A percentile compares a stretch with the other conserved stretches of the same genome.
Conservation (phyloP, 495 filamentous ascomycete species). For the Penicillium roqueforti region DNA sequence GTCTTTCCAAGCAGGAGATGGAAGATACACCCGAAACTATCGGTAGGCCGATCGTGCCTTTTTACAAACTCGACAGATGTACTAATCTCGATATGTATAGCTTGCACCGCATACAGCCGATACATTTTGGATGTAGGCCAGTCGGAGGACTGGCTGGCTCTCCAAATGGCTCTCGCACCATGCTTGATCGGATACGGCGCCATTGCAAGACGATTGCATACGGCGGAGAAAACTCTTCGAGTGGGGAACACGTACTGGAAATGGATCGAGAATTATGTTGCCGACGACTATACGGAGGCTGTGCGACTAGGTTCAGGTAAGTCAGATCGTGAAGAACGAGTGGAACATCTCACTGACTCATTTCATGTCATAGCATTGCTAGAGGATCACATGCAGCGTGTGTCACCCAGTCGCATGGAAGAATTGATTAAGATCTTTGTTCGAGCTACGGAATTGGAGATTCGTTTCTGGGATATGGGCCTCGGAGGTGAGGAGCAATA, state of each 20-base stretch:
- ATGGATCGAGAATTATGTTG: slow-evolving; percentile 85
- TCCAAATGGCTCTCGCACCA: slow-evolving; percentile 78
- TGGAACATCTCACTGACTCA: slow-evolving; percentile 22
- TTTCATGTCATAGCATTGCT: slow-evolving; percentile 52
- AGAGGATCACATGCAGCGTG: slow-evolving; percentile 63
- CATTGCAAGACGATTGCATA: slow-evolving; percentile 63
- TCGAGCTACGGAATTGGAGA: slow-evolving; percentile 86
- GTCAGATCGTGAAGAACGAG: slow-evolving; percentile 8
- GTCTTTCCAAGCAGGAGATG: slow-evolving; percentile 71
- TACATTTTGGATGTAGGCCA: slow-evolving; percentile 87
- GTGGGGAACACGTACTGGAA: slow-evolving; percentile 79
- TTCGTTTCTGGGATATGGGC: slow-evolving; percentile 86
- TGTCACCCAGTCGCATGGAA: slow-evolving; percentile 70
- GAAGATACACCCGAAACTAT: slow-evolving; percentile 67
- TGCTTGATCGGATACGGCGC: slow-evolving; percentile 84
- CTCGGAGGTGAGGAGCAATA: slow-evolving; percentile 32
- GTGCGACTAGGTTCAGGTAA: slow-evolving; percentile 64
- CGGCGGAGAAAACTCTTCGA: slow-evolving; percentile 49
- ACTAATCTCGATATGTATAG: slow-evolving; percentile 15
- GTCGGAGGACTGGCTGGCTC: slow-evolving; percentile 76
- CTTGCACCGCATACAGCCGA: slow-evolving; percentile 53
- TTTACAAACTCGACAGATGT: slow-evolving; percentile 27
- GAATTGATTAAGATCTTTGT: slow-evolving; percentile 80
- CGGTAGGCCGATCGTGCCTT: slow-evolving; percentile 45
- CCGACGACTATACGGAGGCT: slow-evolving; percentile 68